Evolutionary conservation across 306 rosid genomes (phyloP), one percentile per base, ranked within the genome.

Genomic region (Rubus parviflorus): DNA sequence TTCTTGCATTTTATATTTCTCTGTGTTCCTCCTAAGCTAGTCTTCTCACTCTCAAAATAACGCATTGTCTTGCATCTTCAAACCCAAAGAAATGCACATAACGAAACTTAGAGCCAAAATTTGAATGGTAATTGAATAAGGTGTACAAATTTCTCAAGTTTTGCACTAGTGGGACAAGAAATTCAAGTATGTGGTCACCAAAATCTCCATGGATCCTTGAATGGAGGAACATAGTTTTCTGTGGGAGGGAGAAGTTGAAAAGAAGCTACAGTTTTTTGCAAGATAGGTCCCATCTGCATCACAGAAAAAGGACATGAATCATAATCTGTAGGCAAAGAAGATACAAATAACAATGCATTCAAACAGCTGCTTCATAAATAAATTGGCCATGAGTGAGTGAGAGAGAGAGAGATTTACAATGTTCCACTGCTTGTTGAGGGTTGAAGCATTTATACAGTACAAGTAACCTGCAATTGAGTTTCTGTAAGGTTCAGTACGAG

Each of bases 181-280:
- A 65, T 42, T 22, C 45, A 12, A 48, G 8, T 51, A 12, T 19
- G 45, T 69, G n/a, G 16, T 88, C 87, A 96, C 99, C 99, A 96
- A 90, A 96, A 92, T 85, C 98, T 88, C 98, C 99, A 96, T 3
- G 97, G 99, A 87, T 92, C 99, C 88, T 91, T 89, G 88, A 46
- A 91, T 22, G 99, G 98, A 82, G 99, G 98, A 73, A 92, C 94
- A 75, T 96, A 92, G 41, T 91, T 80, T 80, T 92, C 90, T 0
- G 97, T 91, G 14, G 99, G 94, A 40, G 88, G 85, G 23, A 87
- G 79, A 66, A 96, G 98, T 53, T 89, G 94, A 83, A 92, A 96
- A n/a, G 99, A 96, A 72, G 81, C 85, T 69, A 87, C 94, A 3
- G 97, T 77, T 79, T 91, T 83, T 77, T 88, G 78, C 80, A 95